Evolutionary conservation across 2,329 filamentous ascomycete genomes (phyloP), one percentile per base, ranked within the genome.

Genomic region (Aotearoamyces nothofagi): DNA sequence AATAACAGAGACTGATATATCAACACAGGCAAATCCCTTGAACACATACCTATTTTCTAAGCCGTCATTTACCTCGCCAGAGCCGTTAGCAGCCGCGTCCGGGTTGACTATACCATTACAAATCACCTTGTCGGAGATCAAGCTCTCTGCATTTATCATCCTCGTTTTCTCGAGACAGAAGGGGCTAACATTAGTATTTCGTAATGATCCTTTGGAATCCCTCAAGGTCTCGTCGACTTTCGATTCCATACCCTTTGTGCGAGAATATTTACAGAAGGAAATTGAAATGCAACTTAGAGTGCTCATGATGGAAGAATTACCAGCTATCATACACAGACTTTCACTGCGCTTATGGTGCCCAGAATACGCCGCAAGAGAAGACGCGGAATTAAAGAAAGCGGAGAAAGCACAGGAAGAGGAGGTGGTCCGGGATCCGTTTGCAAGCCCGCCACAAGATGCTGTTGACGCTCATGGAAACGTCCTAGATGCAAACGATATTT

Each of bases 201-300:
- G 90, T 44, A 96, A 98, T 66, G 90, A 98, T 51, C 90, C 90
- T 4, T 72, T 98, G 36, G 90, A 98, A 52, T 94, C 87, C 4
- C 73, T 98, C 46, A 96, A 94, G 60, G 90, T 98, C 40, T 96
- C 87, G 1, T 96, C 87, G 41, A 98, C 90, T 24, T 98, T 98
- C 54, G 90, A 98, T 58, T 93, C 87, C 9, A 98, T 98, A 46
- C 87, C 90, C 24, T 98, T 98, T 49, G 90, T 98, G 37, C 78
- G 90, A 42, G 86, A 98, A 53, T 96, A 96, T 52, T 61, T 98
- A 32, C 90, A 98, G 50, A 79, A 82, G 51, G 92, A 87, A 36
- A 98, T 98, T 44, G 90, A 98, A 56, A 79, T 72, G 29, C 90
- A 96, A 53, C 58, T 98, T 36, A 76, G 90, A 16, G 83, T 86